Base-by-base conservation (phyloP, 345 rosid species). In the Lumnitzera littorea region DNA sequence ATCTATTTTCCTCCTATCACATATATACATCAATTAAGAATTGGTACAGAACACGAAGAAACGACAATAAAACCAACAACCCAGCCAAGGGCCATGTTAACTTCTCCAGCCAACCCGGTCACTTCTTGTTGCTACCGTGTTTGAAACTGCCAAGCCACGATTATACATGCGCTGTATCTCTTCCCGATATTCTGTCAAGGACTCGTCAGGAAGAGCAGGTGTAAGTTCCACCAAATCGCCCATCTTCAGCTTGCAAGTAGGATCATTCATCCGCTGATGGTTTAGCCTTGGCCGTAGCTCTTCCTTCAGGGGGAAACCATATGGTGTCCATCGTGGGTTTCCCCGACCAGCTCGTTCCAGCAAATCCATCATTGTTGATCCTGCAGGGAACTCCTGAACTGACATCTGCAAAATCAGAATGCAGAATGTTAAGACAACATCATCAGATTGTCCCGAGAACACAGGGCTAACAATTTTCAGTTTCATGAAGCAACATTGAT, bases 201-300 rank as follows among this genome's bases (percentile, higher is more conserved):
- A 90, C 77, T 90, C 81, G 72, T 82, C 76, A 5, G 99, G 84
- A 46, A 89, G 77, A 24, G 87, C 80, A 25, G 96, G 99, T 50
- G 91, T 84, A 53, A 94, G 75, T 78, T 94, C 99, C 62, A 94
- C 97, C 70, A 94, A 91, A 62, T 94, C 99, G 46, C 97, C 97
- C 96, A 94, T 94, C 76, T 77, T 80, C 76, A 94, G 75, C 70
- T 76, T 70, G 81, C 85, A 77, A 14, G 81, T 66, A 3, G 83
- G 77, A 72, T 94, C 91, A 11, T 73, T 64, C 20, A 87, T 79
- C 2, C 86, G 91, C 67, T 69, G 64, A 48, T 79, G 78, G 77
- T 94, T 94, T 60, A 94, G 70, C 76, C 85, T 85, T 24, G 89
- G 99, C 73, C 97, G 81, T 70, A 88, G 73, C 51, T 86, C 91